Evolutionary conservation across 179 eudicot species (phyloP).

Genomic region (Gypsophila paniculata): DNA sequence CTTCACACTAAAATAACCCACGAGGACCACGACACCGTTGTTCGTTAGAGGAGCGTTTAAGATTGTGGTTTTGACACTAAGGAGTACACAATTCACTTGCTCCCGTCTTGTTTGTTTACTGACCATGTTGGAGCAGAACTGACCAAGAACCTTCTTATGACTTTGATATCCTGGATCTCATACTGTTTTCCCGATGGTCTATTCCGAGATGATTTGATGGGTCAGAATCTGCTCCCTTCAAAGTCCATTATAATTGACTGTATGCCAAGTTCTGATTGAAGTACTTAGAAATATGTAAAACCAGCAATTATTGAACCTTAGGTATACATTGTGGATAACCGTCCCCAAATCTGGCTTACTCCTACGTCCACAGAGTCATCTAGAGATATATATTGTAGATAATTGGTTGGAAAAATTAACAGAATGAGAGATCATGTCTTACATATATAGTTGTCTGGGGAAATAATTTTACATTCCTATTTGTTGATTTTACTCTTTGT

Average conservation of each 20-base stretch:
- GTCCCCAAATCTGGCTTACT: no score
- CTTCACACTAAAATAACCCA: neutral
- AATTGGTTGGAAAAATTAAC: no score
- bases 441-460: neutral
- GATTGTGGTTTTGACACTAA: neutral
- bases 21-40: neutral
- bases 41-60: neutral
- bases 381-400: neutral
- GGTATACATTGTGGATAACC: no score
- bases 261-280: slow-evolving; percentile 15
- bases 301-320: neutral
- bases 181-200: slow-evolving; percentile 6
- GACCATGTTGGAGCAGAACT: neutral
- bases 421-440: neutral
- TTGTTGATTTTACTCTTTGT: neutral
- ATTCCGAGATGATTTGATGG: slow-evolving; percentile 17
- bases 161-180: neutral
- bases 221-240: neutral
- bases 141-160: slow-evolving; percentile 16
- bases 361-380: neutral
- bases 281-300: slow-evolving; percentile 15
- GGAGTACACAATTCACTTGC: neutral
- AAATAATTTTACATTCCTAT: neutral
- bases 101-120: neutral
- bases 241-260: neutral